A percentile compares a stretch with the other conserved stretches of the same genome.
These are phyloP conservation scores for Cyclostephanos tholiformis DNA, from an alignment of 108 stramenopile species.

Conservation along the genomic window DNA sequence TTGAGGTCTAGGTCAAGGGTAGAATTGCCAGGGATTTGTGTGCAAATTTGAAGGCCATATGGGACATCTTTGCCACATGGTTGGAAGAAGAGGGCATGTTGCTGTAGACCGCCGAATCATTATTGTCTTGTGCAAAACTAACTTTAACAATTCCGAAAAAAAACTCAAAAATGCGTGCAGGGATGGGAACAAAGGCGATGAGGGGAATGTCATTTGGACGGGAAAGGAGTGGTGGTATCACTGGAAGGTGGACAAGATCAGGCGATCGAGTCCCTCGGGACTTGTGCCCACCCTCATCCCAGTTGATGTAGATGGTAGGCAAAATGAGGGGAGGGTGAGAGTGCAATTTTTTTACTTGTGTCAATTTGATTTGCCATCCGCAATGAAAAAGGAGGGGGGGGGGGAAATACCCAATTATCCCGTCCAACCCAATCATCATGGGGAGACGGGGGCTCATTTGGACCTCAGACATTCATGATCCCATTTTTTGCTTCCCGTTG, in stretches of 20 bases:
- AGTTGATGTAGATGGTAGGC: constrained; percentile 34
- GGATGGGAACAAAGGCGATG: constrained; percentile 85
- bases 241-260: constrained; percentile 81
- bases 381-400: too few species aligned
- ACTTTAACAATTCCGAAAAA: too few species aligned
- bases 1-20: constrained; percentile 85
- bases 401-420: too few species aligned
- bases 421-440: too few species aligned
- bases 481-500: neutral
- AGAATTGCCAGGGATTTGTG: constrained; percentile 83
- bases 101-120: too few species aligned
- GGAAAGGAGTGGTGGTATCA: constrained; percentile 92
- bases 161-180: neutral
- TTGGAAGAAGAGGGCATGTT: too few species aligned
- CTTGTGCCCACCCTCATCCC: constrained; percentile 84
- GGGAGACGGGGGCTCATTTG: too few species aligned
- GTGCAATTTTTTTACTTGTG: too few species aligned
- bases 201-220: constrained; percentile 67
- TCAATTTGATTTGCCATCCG: too few species aligned
- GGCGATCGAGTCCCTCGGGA: constrained; percentile 65
- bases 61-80: constrained; percentile 54
- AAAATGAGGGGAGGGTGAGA: constrained; percentile 47
- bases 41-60: constrained; percentile 81
- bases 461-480: too few species aligned
- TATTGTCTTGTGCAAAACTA: too few species aligned